Evolutionary conservation across 176 grass and related monocot species (phyloP).

Genomic region (Cenchrus americanus): DNA sequence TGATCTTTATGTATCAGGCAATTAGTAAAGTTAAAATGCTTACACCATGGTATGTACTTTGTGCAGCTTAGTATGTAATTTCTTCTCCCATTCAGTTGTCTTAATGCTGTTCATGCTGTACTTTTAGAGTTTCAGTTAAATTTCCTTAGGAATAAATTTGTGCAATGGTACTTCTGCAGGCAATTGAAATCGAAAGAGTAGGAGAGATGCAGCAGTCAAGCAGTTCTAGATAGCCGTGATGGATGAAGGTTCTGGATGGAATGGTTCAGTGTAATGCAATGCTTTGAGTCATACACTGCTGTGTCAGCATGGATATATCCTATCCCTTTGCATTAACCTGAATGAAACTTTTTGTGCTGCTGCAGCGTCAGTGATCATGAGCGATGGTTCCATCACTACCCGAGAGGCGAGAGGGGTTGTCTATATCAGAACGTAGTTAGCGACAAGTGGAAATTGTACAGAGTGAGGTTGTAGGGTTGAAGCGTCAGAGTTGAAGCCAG

Average conservation of each 20-base stretch:
- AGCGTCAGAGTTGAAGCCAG: not conserved
- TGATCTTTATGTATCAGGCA: not conserved
- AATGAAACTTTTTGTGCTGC: conserved; percentile 26
- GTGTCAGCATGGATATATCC: not conserved
- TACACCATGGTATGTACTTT: not conserved
- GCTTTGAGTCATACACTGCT: not conserved
- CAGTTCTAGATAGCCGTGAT: conserved; percentile 43
- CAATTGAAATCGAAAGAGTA: conserved; percentile 51
- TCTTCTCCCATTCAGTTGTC: not conserved
- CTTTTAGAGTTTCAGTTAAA: not conserved
- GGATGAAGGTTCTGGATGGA: not conserved
- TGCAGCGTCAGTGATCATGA: not conserved
- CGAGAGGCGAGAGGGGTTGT: conserved; percentile 6
- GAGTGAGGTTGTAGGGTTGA: not conserved
- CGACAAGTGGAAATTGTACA: conserved; percentile 32
- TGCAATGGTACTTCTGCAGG: conserved; percentile 7
- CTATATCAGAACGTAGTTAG: conserved; percentile 17
- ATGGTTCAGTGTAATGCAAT: not conserved
- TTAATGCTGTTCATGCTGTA: not conserved
- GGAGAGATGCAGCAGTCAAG: conserved; percentile 41
- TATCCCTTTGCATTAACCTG: not conserved
- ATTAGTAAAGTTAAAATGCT: not conserved
- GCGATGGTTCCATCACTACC: not conserved
- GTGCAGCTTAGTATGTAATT: not conserved
- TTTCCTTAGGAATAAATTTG: not conserved